These are phyloP conservation scores for Sarocladium oryzae DNA, from an alignment of 2,329 filamentous ascomycete genomes.

Conservation along the genomic window DNA sequence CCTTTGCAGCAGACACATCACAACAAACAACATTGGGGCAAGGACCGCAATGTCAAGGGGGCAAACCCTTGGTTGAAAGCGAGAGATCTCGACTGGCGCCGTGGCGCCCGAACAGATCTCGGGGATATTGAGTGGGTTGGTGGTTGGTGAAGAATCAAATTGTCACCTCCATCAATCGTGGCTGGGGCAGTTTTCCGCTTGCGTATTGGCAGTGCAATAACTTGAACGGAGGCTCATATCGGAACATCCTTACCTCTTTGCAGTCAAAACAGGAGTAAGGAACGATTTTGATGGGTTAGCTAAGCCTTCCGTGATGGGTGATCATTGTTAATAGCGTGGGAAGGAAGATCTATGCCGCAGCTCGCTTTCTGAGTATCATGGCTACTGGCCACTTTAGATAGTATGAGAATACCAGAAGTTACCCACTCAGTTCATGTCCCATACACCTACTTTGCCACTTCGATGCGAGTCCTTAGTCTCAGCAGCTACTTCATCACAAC, in stretches of 20 bases:
- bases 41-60: slow-evolving; percentile 30
- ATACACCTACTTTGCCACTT: no score
- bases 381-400: slow-evolving; percentile 33
- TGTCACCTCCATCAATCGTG: slow-evolving; percentile 50
- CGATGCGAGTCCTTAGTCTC: no score
- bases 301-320: slow-evolving; percentile 7
- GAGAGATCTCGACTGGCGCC: slow-evolving; percentile 56
- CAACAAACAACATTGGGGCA: slow-evolving; percentile 27
- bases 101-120: slow-evolving; percentile 59
- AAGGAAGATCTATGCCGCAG: slow-evolving; percentile 35
- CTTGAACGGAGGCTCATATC: background rate
- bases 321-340: slow-evolving; percentile 14
- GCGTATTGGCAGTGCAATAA: slow-evolving; percentile 10
- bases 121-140: slow-evolving; percentile 76
- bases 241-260: slow-evolving; percentile 12
- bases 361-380: slow-evolving; percentile 62
- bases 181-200: slow-evolving; percentile 36
- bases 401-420: slow-evolving; percentile 57
- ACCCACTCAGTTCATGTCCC: slow-evolving; percentile 44
- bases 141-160: slow-evolving; percentile 23
- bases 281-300: slow-evolving; percentile 7
- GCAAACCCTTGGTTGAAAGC: slow-evolving; percentile 49
- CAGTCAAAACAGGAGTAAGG: background rate
- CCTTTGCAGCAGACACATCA: slow-evolving; percentile 18
- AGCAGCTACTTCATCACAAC: no score